These are phyloP conservation scores for Xylaria telfairii DNA, from an alignment of 495 filamentous ascomycete genomes.

Conservation along the genomic window DNA sequence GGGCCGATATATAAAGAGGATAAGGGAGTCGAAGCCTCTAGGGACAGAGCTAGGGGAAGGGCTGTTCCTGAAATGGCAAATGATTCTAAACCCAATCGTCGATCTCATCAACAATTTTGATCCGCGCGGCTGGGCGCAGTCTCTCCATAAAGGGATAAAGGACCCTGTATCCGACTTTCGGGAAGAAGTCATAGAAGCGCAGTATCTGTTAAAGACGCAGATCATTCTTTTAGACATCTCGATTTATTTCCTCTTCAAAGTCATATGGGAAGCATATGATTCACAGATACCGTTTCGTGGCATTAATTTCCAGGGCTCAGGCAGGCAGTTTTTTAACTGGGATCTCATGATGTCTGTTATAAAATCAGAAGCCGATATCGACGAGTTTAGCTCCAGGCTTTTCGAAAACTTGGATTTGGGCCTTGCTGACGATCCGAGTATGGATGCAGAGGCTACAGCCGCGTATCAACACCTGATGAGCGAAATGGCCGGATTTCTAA, in stretches of 20 bases:
- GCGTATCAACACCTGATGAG: not conserved
- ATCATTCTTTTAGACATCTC: not conserved
- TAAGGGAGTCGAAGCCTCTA: not conserved
- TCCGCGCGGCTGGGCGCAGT: not conserved
- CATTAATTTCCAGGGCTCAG: too few species aligned
- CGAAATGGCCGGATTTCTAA: not conserved
- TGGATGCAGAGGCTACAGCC: not conserved
- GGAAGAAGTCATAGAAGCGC: too few species aligned
- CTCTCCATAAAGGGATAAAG: not conserved
- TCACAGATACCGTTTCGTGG: not conserved
- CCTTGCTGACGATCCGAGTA: not conserved
- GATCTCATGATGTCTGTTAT: not conserved
- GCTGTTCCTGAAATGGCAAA: not conserved
- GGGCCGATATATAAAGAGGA: not conserved
- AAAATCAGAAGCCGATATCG: not conserved
- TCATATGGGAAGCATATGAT: not conserved
- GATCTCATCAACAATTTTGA: not conserved
- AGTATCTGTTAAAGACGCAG: not conserved
- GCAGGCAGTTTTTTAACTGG: not conserved
- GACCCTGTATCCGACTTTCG: not conserved
- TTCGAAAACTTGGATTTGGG: not conserved
- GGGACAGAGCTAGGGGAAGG: not conserved
- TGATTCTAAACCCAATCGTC: not conserved
- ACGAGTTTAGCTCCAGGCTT: not conserved
- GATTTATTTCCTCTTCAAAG: not conserved